Percentiles rank a stretch among this genome's conserved stretches.
Evolutionary conservation across 768 basidiomycete genomes (phyloP).

Genomic region (Mycena haematopus): DNA sequence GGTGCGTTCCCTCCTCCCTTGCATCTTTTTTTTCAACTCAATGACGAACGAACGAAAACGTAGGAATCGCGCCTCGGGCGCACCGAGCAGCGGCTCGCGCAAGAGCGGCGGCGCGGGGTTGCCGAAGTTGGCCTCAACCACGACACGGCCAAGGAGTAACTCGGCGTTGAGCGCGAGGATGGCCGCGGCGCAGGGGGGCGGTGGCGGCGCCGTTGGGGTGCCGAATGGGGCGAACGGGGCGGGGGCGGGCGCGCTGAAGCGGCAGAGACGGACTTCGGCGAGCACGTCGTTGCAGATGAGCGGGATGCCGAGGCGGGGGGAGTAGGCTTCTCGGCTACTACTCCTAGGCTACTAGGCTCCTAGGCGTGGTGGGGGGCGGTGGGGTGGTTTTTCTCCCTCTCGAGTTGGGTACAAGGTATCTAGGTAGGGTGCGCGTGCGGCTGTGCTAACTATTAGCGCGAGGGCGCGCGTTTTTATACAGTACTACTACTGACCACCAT

Average conservation of each 20-base stretch:
- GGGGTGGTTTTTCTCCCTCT: too few species aligned
- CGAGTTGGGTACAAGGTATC: neutral
- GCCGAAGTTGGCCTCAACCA: constrained; percentile 79
- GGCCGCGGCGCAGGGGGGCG: too few species aligned
- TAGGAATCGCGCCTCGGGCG: constrained; percentile 84
- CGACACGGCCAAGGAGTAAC: constrained; percentile 73
- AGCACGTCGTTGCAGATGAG: constrained; percentile 58
- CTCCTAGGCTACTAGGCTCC: too few species aligned
- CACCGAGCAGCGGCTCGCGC: constrained; percentile 68
- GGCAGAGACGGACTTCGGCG: constrained; percentile 81
- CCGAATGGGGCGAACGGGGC: constrained; percentile 39
- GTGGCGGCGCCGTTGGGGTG: constrained; percentile 37
- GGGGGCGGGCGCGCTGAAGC: constrained; percentile 65
- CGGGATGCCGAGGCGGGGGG: constrained; percentile 26
- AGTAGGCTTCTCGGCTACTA: too few species aligned
- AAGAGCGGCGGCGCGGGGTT: constrained; percentile 62
- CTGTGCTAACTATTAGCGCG: neutral
- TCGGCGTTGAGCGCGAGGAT: constrained; percentile 45
- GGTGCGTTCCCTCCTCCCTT: constrained; percentile 49
- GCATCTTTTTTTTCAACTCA: constrained; percentile 9
- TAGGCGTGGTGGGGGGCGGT: too few species aligned
- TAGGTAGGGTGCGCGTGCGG: neutral
- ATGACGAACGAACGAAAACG: too few species aligned
- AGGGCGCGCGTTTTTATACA: neutral
- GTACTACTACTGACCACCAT: constrained; percentile 7